Percentiles rank a stretch among this genome's conserved stretches.
These are phyloP conservation scores for Ogataea pini DNA, from an alignment of 805 yeast genomes.

Conservation along the genomic window DNA sequence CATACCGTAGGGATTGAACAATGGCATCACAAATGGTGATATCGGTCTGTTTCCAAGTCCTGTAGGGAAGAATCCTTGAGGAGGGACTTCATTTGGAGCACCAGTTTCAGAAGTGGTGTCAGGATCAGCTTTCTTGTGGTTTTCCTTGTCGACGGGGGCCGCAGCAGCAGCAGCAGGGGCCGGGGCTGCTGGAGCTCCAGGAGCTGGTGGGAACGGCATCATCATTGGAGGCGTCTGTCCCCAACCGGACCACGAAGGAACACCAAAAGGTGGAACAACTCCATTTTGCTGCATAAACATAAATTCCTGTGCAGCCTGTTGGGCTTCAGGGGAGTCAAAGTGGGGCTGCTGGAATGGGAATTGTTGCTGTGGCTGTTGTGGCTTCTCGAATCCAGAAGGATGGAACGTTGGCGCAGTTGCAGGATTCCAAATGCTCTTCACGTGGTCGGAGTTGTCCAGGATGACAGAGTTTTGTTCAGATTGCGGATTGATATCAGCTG, in stretches of 20 bases:
- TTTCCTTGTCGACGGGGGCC: background rate
- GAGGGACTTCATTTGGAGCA: constrained; percentile 1
- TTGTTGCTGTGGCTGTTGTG: constrained; percentile 10
- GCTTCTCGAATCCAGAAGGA: constrained; percentile 39
- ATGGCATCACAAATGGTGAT: constrained; percentile 49
- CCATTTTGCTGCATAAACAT: constrained; percentile 16
- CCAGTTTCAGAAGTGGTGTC: constrained; percentile 9
- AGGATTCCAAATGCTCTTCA: constrained; percentile 60
- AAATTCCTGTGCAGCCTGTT: constrained; percentile 10
- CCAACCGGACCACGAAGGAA: constrained; percentile 17
- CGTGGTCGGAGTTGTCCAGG: constrained; percentile 30
- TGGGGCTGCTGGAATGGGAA: constrained; percentile 17
- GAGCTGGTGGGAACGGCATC: constrained; percentile 9
- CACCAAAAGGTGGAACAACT: constrained; percentile 23
- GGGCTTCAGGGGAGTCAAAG: constrained; percentile 19
- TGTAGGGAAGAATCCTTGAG: constrained; percentile 24
- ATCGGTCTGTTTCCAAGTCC: constrained; percentile 28
- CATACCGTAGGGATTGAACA: constrained; percentile 49
- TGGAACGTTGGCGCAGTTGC: constrained; percentile 62
- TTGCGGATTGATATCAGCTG: constrained; percentile 26
- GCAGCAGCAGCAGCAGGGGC: too few relatives aligned
- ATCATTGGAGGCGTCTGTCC: constrained; percentile 17
- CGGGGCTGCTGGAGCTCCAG: too few relatives aligned
- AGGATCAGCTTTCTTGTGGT: constrained; percentile 4
- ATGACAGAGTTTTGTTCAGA: constrained; percentile 39